Base-by-base conservation (phyloP, 2,329 filamentous ascomycete species). In the Aspergillus latus region DNA sequence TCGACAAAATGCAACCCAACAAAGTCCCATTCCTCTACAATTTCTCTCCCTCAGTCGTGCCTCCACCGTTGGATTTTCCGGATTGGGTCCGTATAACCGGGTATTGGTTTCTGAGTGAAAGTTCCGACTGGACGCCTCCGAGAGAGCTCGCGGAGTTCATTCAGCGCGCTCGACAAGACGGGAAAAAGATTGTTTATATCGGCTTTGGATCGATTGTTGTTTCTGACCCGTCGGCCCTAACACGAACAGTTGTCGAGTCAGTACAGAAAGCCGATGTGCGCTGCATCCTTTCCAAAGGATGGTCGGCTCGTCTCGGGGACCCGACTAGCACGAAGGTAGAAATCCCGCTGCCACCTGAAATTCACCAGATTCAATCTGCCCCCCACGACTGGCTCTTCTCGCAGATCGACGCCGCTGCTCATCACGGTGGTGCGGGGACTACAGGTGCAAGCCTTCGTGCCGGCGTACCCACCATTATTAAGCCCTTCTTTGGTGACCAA, bases 1-100 rank as follows among this genome's bases (percentile, higher is more conserved):
- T 96, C 43, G 89, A 94, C 70, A 96, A 92, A 76, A 85, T 99
- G 84, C 92, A 97, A 75, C 88, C 90, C 2, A 96, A 97, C 78
- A 95, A 96, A 72, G 91, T 97, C n/a, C 94, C 94, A 0, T 99
- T 99, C 74, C 75, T 99, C 45, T 99, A 99, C 79, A 97, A 97
- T 75, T 97, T 97, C 72, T 96, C 90, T 54, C 91, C 92, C 0
- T 89, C 86, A 9, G 94, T 99, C 10, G 94, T 99, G n/a, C 86
- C 90, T 2, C 93, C 92, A 29, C 94, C 94, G 13, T 80, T 97
- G 1, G 94, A 99, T 75, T 99, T 92, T 75, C 93, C 90, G 42
- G 94, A 97, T 72, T 99, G 94, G 94, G 94, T 99, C 71, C 86
- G 91, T 43, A 90, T 97, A 6, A 97, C 94, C 0, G 94, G 94